phyloP scores from a whole-genome alignment of 257 asterid species.

The Anisodus tanguticus region DNA sequence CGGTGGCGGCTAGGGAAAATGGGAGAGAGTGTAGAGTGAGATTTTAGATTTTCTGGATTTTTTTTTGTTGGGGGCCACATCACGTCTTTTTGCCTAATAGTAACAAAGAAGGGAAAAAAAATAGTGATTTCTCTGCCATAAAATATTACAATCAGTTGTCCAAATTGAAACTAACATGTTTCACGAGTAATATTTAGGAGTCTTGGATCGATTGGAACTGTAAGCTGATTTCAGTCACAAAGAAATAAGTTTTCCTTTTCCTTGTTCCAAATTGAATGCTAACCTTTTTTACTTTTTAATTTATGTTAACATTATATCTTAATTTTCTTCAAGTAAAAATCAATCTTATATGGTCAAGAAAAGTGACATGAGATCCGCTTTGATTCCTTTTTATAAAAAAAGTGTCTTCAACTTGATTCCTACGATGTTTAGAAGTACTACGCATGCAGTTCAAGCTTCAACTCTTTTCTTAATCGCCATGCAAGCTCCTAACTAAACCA shows the following conservation, averaged over 20 bases:
- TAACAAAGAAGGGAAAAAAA: neutral
- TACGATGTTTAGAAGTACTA: neutral
- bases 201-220: neutral
- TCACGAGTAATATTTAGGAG: neutral
- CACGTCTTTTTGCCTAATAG: neutral
- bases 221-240: neutral
- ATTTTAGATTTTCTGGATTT: too few species aligned
- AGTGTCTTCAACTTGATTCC: neutral
- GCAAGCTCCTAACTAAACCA: neutral
- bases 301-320: too few species aligned
- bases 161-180: too few species aligned
- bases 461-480: neutral
- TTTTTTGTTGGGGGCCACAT: too few species aligned
- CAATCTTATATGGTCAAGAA: neutral
- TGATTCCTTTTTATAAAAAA: too few species aligned
- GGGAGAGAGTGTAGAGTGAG: too few species aligned
- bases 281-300: neutral
- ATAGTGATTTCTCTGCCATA: neutral
- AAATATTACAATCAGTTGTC: too few species aligned
- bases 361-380: neutral
- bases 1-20: too few species aligned
- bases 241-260: neutral
- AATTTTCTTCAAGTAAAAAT: too few species aligned
- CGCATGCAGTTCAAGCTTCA: neutral
- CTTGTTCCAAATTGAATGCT: neutral